Percentiles rank a stretch among this genome's conserved stretches.
Conservation (phyloP, 1,284 basidiomycete genomes). For the Pseudozyma pruni region DNA sequence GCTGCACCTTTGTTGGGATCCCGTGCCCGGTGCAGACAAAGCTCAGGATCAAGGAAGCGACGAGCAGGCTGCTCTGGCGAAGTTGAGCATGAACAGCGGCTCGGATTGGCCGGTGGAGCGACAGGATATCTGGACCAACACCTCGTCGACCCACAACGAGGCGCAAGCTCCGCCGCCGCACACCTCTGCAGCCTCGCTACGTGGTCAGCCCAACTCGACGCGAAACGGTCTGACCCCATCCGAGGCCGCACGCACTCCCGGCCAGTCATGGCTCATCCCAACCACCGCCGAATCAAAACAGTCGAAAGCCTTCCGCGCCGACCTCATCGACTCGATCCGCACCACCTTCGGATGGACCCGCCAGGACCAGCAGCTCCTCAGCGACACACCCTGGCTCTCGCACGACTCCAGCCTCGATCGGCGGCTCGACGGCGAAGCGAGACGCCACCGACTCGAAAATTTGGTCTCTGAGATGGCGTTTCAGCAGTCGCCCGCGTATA, state of each 20-base stretch:
- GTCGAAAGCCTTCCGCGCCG: constrained; percentile 30
- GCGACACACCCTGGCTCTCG: constrained; percentile 2
- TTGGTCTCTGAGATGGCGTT: neutral
- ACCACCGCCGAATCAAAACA: constrained; percentile 9
- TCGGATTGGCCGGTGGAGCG: constrained; percentile 52
- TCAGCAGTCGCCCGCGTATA: neutral
- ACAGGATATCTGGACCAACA: constrained; percentile 57
- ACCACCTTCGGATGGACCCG: constrained; percentile 38
- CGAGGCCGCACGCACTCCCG: neutral
- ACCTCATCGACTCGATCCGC: constrained; percentile 36
- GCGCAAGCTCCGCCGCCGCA: constrained; percentile 29
- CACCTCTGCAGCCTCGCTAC: neutral
- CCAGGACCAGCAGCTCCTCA: constrained; percentile 24
- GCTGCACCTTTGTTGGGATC: constrained; percentile 41
- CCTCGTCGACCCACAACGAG: constrained; percentile 29
- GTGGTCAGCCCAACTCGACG: neutral
- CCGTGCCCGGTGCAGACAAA: neutral
- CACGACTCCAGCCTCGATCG: neutral
- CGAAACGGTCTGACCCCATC: no score
- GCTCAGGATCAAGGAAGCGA: neutral
- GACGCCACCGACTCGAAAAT: neutral
- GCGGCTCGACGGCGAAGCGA: constrained; percentile 3
- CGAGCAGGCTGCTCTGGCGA: neutral
- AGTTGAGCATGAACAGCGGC: neutral
- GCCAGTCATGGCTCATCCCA: constrained; percentile 16